phyloP scores from a whole-genome alignment of 2,329 filamentous ascomycete species.

The Macrophomina phaseolina region DNA sequence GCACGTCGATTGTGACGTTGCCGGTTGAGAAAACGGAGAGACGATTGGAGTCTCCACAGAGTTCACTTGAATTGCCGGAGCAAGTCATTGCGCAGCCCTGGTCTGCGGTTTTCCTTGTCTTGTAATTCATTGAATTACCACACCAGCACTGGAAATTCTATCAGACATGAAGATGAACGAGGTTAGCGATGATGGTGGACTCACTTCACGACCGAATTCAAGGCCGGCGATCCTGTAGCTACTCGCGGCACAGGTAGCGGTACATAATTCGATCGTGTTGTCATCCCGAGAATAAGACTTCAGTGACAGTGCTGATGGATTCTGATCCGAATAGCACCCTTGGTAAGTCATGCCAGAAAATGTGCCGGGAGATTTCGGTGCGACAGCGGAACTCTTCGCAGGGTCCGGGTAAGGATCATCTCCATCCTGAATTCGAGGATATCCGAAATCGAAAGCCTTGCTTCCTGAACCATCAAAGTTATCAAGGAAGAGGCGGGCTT shows the following conservation, averaged over 20 bases:
- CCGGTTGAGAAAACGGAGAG: constrained; percentile 40
- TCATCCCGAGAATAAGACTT: constrained; percentile 35
- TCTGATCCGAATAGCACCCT: constrained; percentile 45
- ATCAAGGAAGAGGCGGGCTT: constrained; percentile 45
- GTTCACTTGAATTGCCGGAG: constrained; percentile 39
- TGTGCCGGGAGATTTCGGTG: constrained; percentile 31
- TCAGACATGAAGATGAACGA: not conserved
- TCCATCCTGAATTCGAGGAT: constrained; percentile 40
- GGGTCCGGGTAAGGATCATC: constrained; percentile 45
- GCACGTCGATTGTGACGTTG: constrained; percentile 29
- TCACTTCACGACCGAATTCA: constrained; percentile 32
- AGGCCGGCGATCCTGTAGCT: constrained; percentile 45
- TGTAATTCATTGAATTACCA: constrained; percentile 36
- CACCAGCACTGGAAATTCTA: constrained; percentile 40
- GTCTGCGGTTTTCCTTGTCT: constrained; percentile 36
- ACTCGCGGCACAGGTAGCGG: constrained; percentile 36
- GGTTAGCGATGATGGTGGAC: not conserved
- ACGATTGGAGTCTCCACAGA: constrained; percentile 39
- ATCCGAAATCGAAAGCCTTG: constrained; percentile 44
- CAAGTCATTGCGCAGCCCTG: constrained; percentile 38
- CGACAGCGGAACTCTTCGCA: constrained; percentile 22
- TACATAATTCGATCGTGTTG: constrained; percentile 42
- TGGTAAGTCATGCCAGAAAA: constrained; percentile 45
- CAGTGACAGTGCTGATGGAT: constrained; percentile 33
- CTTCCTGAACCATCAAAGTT: constrained; percentile 45